Evolutionary conservation across 2,329 filamentous ascomycete species (phyloP).

Genomic region (Cladosporium sp.): DNA sequence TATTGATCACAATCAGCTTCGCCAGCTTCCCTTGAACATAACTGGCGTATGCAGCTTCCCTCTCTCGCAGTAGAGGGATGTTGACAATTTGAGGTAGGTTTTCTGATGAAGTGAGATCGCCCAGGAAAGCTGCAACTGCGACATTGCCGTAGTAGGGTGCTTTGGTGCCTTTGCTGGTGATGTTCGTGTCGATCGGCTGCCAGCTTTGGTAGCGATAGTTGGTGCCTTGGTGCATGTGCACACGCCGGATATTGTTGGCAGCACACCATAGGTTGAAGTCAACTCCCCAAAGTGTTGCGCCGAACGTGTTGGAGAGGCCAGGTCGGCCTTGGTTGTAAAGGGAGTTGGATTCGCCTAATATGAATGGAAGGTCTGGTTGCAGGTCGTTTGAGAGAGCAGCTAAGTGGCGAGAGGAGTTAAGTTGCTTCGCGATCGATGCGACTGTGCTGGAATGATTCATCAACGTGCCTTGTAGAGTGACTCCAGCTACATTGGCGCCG

Average conservation of each 20-base stretch:
- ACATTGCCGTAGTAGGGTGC: conserved; percentile 62
- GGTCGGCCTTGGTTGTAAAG: conserved; percentile 57
- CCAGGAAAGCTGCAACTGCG: conserved; percentile 54
- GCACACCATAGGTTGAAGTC: conserved; percentile 61
- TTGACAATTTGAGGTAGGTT: conserved; percentile 44
- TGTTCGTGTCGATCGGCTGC: conserved; percentile 54
- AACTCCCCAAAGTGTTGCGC: conserved; percentile 60
- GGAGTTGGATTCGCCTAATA: conserved; percentile 60
- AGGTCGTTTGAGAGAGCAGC: conserved; percentile 14
- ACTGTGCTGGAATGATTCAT: conserved; percentile 59
- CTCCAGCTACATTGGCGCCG: conserved; percentile 55
- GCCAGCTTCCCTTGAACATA: conserved; percentile 45
- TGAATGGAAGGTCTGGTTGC: conserved; percentile 44
- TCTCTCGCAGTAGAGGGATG: conserved; percentile 39
- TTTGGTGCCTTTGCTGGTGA: conserved; percentile 53
- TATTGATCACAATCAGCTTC: conserved; percentile 54
- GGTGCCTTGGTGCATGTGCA: conserved; percentile 63
- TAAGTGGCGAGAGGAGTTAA: not conserved
- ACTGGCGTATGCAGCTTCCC: conserved; percentile 54
- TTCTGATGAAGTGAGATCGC: conserved; percentile 30
- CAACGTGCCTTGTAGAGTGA: conserved; percentile 59
- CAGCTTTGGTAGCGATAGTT: conserved; percentile 59
- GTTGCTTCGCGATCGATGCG: conserved; percentile 10
- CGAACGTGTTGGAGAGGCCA: conserved; percentile 56
- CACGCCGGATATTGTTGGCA: conserved; percentile 41